phyloP scores from a whole-genome alignment of 768 basidiomycete genomes.

The Boletus rufocinnamomeus region DNA sequence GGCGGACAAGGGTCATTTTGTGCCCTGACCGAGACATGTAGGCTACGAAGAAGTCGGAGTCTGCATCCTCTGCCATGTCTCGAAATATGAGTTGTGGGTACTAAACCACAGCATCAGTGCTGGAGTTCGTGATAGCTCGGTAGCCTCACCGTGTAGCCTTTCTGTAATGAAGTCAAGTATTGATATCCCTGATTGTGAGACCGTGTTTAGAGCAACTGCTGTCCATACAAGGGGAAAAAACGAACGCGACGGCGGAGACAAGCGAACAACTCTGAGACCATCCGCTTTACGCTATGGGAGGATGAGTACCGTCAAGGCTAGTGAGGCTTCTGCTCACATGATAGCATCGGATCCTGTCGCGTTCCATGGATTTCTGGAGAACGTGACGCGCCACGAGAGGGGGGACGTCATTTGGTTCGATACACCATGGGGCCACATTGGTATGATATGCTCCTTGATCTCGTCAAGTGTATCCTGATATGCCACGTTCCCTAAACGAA shows the following conservation, averaged over 20 bases:
- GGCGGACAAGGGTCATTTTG: constrained; percentile 48
- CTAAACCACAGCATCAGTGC: constrained; percentile 34
- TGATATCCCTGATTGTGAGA: constrained; percentile 58
- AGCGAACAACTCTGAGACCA: constrained; percentile 61
- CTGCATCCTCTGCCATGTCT: constrained; percentile 47
- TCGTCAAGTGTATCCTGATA: constrained; percentile 61
- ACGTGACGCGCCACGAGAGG: constrained; percentile 59
- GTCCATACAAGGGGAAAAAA: constrained; percentile 12
- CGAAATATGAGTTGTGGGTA: constrained; percentile 71
- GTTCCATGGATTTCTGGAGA: constrained; percentile 69
- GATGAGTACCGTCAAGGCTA: constrained; percentile 25
- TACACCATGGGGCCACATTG: constrained; percentile 70
- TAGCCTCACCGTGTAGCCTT: constrained; percentile 49
- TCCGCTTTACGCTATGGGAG: constrained; percentile 51
- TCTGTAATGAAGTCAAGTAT: constrained; percentile 65
- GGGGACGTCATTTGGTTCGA: constrained; percentile 42
- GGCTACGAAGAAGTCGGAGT: constrained; percentile 63
- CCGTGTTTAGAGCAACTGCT: constrained; percentile 11
- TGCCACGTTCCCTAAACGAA: constrained; percentile 47
- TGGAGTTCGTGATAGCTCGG: constrained; percentile 14
- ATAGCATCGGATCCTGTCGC: constrained; percentile 53
- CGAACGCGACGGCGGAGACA: constrained; percentile 61
- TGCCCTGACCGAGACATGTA: constrained; percentile 63
- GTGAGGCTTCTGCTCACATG: constrained; percentile 42
- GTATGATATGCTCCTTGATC: constrained; percentile 55